A percentile compares a stretch with the other conserved stretches of the same genome.
phyloP scores from a whole-genome alignment of 2,329 filamentous ascomycete genomes.

The Verticillium tricorpus region DNA sequence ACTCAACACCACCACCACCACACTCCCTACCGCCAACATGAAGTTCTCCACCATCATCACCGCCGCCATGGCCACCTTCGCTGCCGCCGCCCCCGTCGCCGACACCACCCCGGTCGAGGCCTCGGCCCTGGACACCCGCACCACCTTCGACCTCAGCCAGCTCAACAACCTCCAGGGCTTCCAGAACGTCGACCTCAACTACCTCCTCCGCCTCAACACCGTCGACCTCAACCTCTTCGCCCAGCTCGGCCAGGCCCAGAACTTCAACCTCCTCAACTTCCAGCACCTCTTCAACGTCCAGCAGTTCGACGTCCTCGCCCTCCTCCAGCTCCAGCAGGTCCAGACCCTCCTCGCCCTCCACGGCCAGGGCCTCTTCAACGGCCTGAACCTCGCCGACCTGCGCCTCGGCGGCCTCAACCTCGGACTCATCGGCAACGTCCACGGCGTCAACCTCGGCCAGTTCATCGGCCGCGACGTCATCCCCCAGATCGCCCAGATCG shows the following conservation, averaged over 20 bases:
- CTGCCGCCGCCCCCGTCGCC: conserved; percentile 25
- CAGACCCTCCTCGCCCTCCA: conserved; percentile 30
- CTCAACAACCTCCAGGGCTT: conserved; percentile 36
- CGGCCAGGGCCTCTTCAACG: conserved; percentile 24
- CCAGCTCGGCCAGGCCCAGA: conserved; percentile 24
- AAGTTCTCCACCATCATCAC: conserved; percentile 41
- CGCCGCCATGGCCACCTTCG: conserved; percentile 36
- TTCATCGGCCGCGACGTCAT: conserved; percentile 21
- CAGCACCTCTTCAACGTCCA: conserved; percentile 34
- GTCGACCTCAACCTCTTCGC: conserved; percentile 39
- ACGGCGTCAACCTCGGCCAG: conserved; percentile 20
- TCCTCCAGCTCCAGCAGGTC: conserved; percentile 36
- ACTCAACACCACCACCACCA: conserved; percentile 19
- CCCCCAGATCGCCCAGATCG: conserved; percentile 23
- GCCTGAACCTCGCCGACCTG: conserved; percentile 21
- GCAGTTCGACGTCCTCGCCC: conserved; percentile 34
- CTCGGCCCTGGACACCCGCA: conserved; percentile 28
- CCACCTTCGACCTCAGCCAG: conserved; percentile 32
- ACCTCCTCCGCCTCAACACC: conserved; percentile 41
- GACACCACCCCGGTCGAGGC: conserved; percentile 27
- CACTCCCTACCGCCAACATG: conserved; percentile 35
- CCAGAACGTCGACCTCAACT: conserved; percentile 35
- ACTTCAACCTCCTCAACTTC: conserved; percentile 38
- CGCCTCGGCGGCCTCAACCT: conserved; percentile 22
- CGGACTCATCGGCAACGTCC: conserved; percentile 22